Evolutionary conservation across 1,139 yeast genomes (phyloP), one percentile per base, ranked within the genome.

Genomic region (Hemisphaericaspora xylanilytica): DNA sequence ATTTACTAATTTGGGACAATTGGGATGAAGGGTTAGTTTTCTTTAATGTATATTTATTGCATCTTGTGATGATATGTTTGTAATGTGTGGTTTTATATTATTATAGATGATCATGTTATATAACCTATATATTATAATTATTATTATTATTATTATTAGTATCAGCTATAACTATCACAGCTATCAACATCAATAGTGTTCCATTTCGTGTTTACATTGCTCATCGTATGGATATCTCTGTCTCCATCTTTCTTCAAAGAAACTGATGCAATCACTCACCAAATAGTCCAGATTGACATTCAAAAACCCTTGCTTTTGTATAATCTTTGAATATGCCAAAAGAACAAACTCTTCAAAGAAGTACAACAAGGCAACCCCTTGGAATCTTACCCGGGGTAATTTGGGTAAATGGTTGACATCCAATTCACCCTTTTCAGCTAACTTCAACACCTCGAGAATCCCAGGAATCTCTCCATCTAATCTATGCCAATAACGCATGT

Each of bases 401-500:
- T 29, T 29, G 12, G 32, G 32, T 17, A 29, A 18, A 29, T 29
- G 32, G 5, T 29, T 12, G 3, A 29, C 11, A 29, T 29, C 15
- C 24, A 29, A 29, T 29, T 29, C 11, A 7, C 32, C 32, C 32
- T 18, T 17, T 29, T 29, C 32, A 17, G 32, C 12, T 3, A 17
- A n/a, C 18, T 29, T 29, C 24, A 29, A 29, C n/a, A 29, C 32
- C 18, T 29, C 32, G 5, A 29, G 15, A 18, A 29, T 29, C 17
- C 32, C 32, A 4, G 32, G 32, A n/a, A 29, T 17, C 7, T 29
- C 32, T 17, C 32, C 13, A 3, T 29, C 32, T 29, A 29, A 29
- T 29, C 32, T 29, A 29, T 29, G 32, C 32, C 32, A 29, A 29
- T 29, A 29, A 18, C 32, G 32, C 32, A 29, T 29, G 14, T 29